Conservation (phyloP, 306 rosid species). For the Quercus gilva region DNA sequence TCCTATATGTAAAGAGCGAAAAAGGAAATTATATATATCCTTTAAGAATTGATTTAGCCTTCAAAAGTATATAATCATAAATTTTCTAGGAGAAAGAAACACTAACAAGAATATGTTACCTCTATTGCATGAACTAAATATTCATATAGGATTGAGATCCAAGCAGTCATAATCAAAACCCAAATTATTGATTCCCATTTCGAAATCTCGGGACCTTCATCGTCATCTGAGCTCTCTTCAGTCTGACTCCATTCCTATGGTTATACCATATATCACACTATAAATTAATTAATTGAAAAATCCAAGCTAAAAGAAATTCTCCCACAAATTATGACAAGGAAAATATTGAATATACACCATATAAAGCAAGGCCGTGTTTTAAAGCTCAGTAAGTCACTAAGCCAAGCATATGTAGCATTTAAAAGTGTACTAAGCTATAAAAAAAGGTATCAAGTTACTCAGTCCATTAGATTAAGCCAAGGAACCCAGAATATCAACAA, state of each 20-base stretch:
- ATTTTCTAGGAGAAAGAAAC: not conserved
- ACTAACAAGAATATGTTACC: conserved; percentile 33
- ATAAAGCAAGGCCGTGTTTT: conserved; percentile 1
- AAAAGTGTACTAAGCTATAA: too few species aligned
- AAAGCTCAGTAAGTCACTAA: not conserved
- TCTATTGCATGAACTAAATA: conserved; percentile 71
- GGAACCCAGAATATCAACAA: too few species aligned
- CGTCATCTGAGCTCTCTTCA: conserved; percentile 42
- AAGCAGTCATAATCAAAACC: conserved; percentile 71
- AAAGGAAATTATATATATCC: not conserved
- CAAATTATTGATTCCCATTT: conserved; percentile 84
- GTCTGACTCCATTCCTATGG: conserved; percentile 54
- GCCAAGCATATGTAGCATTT: not conserved
- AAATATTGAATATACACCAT: conserved; percentile 10
- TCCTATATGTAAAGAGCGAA: not conserved
- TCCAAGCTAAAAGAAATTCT: not conserved
- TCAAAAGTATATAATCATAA: not conserved
- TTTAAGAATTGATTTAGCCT: not conserved
- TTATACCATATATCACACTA: conserved; percentile 23
- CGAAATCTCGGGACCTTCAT: conserved; percentile 69
- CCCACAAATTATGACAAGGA: conserved; percentile 2
- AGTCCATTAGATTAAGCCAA: too few species aligned
- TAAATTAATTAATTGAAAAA: conserved; percentile 21
- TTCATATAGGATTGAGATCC: conserved; percentile 71
- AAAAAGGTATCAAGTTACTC: too few species aligned